phyloP scores from a whole-genome alignment of 2,329 filamentous ascomycete species.

The Cordyceps tenuipes region DNA sequence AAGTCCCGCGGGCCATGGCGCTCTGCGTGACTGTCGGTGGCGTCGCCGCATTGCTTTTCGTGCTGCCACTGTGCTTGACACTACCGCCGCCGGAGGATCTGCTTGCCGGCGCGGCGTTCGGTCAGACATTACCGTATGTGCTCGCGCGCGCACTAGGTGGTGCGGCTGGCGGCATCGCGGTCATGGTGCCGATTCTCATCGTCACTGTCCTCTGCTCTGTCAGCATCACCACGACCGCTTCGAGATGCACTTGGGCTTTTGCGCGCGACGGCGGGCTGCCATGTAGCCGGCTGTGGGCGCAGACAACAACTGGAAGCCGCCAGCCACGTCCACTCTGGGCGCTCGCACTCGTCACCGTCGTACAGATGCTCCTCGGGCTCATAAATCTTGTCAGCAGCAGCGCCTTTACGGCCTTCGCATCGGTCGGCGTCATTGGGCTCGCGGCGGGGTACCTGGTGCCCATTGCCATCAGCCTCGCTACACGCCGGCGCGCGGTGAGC shows the following conservation, averaged over 20 bases:
- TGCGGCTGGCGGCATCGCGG: constrained; percentile 39
- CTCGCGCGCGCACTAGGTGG: constrained; percentile 43
- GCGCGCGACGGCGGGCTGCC: constrained; percentile 50
- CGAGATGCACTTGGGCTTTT: constrained; percentile 52
- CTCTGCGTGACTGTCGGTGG: constrained; percentile 45
- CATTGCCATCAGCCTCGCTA: constrained; percentile 40
- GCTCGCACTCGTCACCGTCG: not conserved
- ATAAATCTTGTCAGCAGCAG: constrained; percentile 41
- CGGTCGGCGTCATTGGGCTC: constrained; percentile 48
- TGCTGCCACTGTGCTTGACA: constrained; percentile 32
- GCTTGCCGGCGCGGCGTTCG: constrained; percentile 36
- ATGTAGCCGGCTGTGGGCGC: constrained; percentile 39
- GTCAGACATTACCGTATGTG: constrained; percentile 47
- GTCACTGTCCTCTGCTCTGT: constrained; percentile 51
- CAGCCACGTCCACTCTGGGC: not conserved
- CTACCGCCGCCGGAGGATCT: constrained; percentile 32
- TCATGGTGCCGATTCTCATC: constrained; percentile 25
- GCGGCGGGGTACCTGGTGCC: constrained; percentile 49
- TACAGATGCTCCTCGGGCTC: constrained; percentile 25
- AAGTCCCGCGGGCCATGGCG: constrained; percentile 43
- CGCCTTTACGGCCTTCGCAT: constrained; percentile 17
- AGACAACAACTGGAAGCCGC: constrained; percentile 38
- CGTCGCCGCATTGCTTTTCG: constrained; percentile 45
- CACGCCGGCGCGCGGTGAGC: constrained; percentile 37
- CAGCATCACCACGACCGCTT: constrained; percentile 51